phyloP scores from a whole-genome alignment of 2,329 filamentous ascomycete species.

The Graphilbum fragrans region DNA sequence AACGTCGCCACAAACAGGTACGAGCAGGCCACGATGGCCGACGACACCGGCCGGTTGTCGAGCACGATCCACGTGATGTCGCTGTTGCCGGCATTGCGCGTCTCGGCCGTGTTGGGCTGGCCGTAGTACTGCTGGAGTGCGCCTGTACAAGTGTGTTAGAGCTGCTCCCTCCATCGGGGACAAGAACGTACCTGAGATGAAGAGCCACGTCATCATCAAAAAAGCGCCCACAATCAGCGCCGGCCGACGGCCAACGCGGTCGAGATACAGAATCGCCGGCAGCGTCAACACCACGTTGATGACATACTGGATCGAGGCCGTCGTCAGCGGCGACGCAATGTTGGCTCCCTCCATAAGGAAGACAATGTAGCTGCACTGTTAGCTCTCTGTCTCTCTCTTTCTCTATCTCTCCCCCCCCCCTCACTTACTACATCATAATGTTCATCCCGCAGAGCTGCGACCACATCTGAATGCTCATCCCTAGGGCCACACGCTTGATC shows the following conservation, averaged over 20 bases:
- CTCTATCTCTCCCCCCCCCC: background rate
- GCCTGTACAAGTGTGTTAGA: constrained; percentile 17
- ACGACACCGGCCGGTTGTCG: constrained; percentile 38
- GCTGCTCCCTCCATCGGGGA: background rate
- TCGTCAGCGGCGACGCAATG: constrained; percentile 43
- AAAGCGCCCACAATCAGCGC: constrained; percentile 43
- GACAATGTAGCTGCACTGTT: constrained; percentile 35
- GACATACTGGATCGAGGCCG: constrained; percentile 50
- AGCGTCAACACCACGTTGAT: constrained; percentile 50
- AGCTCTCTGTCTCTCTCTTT: background rate
- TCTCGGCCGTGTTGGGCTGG: constrained; percentile 27
- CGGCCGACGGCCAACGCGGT: constrained; percentile 44
- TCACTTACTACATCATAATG: constrained; percentile 42
- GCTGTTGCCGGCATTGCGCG: constrained; percentile 24
- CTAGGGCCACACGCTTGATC: constrained; percentile 42
- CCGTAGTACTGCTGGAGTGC: constrained; percentile 50
- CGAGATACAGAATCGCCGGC: constrained; percentile 47
- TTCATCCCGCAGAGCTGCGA: constrained; percentile 49
- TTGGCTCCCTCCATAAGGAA: constrained; percentile 48
- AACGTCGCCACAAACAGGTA: constrained; percentile 63
- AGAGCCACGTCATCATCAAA: constrained; percentile 48
- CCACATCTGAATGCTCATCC: constrained; percentile 48
- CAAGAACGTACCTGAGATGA: constrained; percentile 38
- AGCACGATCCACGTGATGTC: constrained; percentile 46
- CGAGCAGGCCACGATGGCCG: constrained; percentile 55